Percentiles rank a stretch among this genome's conserved stretches.
Evolutionary conservation across 805 yeast genomes (phyloP).

Genomic region (Sugiyamaella smithiae): DNA sequence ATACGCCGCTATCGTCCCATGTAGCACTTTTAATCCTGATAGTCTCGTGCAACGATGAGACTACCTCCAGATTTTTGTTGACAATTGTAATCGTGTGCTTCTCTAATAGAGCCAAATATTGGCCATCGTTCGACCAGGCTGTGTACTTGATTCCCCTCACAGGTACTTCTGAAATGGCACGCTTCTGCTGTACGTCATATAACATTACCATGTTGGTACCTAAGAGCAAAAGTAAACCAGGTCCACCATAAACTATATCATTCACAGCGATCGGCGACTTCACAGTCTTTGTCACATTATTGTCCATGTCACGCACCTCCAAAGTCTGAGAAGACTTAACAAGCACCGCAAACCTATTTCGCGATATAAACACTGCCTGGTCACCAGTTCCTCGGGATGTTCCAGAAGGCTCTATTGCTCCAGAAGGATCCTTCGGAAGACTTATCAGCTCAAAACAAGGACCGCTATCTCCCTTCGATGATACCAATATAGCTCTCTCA

Average conservation of each 20-base stretch:
- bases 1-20: slow-evolving; percentile 93
- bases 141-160: slow-evolving; percentile 83
- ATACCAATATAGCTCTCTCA: slow-evolving; percentile 80
- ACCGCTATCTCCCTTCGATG: slow-evolving; percentile 65
- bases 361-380: slow-evolving; percentile 86
- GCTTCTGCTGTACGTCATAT: slow-evolving; percentile 91
- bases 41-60: slow-evolving; percentile 90
- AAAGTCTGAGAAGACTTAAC: slow-evolving; percentile 60
- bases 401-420: slow-evolving; percentile 91
- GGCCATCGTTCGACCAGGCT: slow-evolving; percentile 84
- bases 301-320: slow-evolving; percentile 78
- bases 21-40: slow-evolving; percentile 95
- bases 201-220: slow-evolving; percentile 70
- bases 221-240: slow-evolving; percentile 78
- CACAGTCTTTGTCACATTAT: slow-evolving; percentile 77
- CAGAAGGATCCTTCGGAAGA: slow-evolving; percentile 82
- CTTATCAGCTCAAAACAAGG: slow-evolving; percentile 64
- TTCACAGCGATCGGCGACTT: slow-evolving; percentile 53
- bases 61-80: slow-evolving; percentile 67
- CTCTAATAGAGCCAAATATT: slow-evolving; percentile 79
- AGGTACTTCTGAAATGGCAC: slow-evolving; percentile 62
- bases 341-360: slow-evolving; percentile 89
- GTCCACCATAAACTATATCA: slow-evolving; percentile 72
- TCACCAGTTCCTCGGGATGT: slow-evolving; percentile 76
- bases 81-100: slow-evolving; percentile 93